Base-by-base conservation (phyloP, 1,284 basidiomycete genomes). In the Apiotrichum laibachii region DNA sequence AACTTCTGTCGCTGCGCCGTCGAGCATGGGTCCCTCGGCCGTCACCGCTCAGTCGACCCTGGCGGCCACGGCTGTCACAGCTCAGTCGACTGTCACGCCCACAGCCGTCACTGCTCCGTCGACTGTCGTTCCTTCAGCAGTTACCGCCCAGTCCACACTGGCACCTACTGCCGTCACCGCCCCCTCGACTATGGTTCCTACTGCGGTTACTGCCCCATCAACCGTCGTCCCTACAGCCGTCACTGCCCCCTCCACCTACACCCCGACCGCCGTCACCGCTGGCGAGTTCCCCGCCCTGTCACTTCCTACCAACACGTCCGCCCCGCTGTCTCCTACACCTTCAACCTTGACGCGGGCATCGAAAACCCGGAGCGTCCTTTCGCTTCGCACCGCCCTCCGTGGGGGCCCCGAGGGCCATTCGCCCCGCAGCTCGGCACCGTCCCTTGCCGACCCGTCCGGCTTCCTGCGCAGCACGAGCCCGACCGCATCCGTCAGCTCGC, bases 371-470 rank as follows among this genome's bases (percentile, higher is more conserved):
- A 53, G 51, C 18, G 51, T 43, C 5, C 9, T 53, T n/a, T 43
- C 51, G 3, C 31, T 53, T 2, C 51, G 51, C 33, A 35, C 42
- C 2, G 51, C 51, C 22, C 51, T 53, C 13, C 40, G 51, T 13
- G 31, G 22, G 1, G 42, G 42, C 21, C 51, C 51, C 22, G 42
- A 15, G 6, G 4, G 19, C 5, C 19, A 19, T 1, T 50, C 49
- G 2, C 49, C 35, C 7, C 49, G 49, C 49, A 50, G 49, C 49
- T 8, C 21, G 12, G 37, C 16, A 5, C 49, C 49, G 18, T 39
- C 49, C 21, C 15, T 33, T 52, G 60, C 37, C 52, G 63, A 31
- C 33, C 49, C 49, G 2, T 50, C 49, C 6, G 49, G 49, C 12
- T 50, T 22, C 37, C 22, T 50, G 49, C 49, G 49, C 15, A 50